Conservation (phyloP, 1,284 basidiomycete genomes). For the Trichosporon coremiiforme region DNA sequence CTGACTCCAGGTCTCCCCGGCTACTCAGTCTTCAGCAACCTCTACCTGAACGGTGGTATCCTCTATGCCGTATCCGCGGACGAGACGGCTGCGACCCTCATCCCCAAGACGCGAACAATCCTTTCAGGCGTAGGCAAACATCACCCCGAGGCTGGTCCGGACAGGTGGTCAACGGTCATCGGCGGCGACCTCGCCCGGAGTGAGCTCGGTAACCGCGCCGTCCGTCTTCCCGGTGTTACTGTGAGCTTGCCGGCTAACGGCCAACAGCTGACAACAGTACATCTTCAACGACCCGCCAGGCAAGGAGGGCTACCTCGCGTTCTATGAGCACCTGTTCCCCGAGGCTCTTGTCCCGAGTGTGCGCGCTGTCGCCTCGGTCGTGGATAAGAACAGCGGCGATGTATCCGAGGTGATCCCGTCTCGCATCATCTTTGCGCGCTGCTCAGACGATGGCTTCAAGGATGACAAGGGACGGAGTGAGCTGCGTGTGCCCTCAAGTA, state of each 20-base stretch:
- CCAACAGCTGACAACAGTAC: constrained; percentile 31
- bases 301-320: constrained; percentile 30
- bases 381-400: constrained; percentile 9
- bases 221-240: constrained; percentile 43
- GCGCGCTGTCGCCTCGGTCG: constrained; percentile 33
- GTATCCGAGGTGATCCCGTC: constrained; percentile 29
- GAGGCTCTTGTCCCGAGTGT: constrained; percentile 46
- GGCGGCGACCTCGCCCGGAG: constrained; percentile 33
- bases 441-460: constrained; percentile 20
- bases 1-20: constrained; percentile 38
- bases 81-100: constrained; percentile 13
- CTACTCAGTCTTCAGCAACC: constrained; percentile 45
- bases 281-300: constrained; percentile 51
- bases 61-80: constrained; percentile 29
- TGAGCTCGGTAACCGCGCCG: constrained; percentile 39
- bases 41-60: constrained; percentile 40
- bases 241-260: constrained; percentile 28
- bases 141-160: constrained; percentile 34
- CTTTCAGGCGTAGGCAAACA: constrained; percentile 28
- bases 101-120: constrained; percentile 27
- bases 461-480: constrained; percentile 44
- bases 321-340: constrained; percentile 44
- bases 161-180: constrained; percentile 38
- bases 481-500: constrained; percentile 12
- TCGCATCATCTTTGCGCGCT: constrained; percentile 47